phyloP scores from a whole-genome alignment of 2,329 filamentous ascomycete genomes.

The Colletotrichum australisinense region DNA sequence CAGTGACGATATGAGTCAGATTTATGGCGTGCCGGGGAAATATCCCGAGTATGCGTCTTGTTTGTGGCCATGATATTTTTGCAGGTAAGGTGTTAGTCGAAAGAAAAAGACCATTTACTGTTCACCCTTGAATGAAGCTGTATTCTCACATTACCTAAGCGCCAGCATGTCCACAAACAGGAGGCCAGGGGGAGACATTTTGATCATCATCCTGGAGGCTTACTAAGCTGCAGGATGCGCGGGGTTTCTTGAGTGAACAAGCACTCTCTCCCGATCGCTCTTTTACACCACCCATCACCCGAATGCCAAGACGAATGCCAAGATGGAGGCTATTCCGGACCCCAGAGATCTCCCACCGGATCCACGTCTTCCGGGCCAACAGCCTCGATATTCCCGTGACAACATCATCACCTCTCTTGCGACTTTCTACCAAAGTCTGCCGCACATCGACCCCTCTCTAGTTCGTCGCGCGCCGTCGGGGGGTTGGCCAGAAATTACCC shows the following conservation, averaged over 20 bases:
- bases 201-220: not conserved
- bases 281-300: not conserved
- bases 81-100: too few species aligned
- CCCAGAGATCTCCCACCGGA: not conserved
- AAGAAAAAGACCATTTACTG: too few species aligned
- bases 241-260: not conserved
- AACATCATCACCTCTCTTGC: not conserved
- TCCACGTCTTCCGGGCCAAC: not conserved
- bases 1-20: constrained; percentile 13
- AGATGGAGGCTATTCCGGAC: constrained; percentile 4
- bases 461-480: not conserved
- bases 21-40: constrained; percentile 5
- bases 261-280: not conserved
- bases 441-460: constrained; percentile 8
- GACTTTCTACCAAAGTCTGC: constrained; percentile 2
- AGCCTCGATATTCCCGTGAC: constrained; percentile 7
- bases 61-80: constrained; percentile 15
- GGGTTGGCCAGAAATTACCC: constrained; percentile 13
- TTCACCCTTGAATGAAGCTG: not conserved
- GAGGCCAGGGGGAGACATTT: not conserved
- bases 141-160: not conserved
- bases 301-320: constrained; percentile 6
- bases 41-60: constrained; percentile 20
- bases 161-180: not conserved
- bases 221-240: not conserved